phyloP scores from a whole-genome alignment of 1,284 basidiomycete species.

The Microbotryomycetes sp. region DNA sequence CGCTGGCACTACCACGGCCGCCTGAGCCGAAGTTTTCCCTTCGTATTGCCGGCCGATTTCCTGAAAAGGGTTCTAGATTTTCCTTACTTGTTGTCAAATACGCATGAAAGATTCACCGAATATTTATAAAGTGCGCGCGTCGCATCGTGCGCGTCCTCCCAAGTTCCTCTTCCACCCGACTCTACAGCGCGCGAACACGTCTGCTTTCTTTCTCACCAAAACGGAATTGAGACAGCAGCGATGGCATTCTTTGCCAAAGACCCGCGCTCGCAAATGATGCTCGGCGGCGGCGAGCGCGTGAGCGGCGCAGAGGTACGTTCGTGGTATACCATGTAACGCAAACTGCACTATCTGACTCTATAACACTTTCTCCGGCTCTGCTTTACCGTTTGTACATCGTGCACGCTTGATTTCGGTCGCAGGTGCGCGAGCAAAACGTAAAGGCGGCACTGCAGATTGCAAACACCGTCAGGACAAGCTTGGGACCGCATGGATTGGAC shows the following conservation, averaged over 20 bases:
- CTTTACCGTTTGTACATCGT: no score
- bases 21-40: no score
- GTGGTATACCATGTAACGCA: not conserved
- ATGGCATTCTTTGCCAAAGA: slow-evolving; percentile 31
- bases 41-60: no score
- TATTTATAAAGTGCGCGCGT: no score
- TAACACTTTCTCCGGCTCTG: not conserved
- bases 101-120: no score
- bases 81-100: no score
- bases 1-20: slow-evolving; percentile 14
- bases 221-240: not conserved
- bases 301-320: slow-evolving; percentile 11
- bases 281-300: slow-evolving; percentile 31
- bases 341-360: not conserved
- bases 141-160: no score
- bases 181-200: no score
- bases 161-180: no score
- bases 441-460: slow-evolving; percentile 93
- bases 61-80: no score
- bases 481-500: slow-evolving; percentile 86
- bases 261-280: slow-evolving; percentile 28
- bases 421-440: slow-evolving; percentile 49
- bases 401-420: not conserved
- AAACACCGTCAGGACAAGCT: slow-evolving; percentile 93
- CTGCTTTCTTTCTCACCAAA: no score